Base-by-base conservation (phyloP, 2,329 filamentous ascomycete genomes). In the Nemania sp. region DNA sequence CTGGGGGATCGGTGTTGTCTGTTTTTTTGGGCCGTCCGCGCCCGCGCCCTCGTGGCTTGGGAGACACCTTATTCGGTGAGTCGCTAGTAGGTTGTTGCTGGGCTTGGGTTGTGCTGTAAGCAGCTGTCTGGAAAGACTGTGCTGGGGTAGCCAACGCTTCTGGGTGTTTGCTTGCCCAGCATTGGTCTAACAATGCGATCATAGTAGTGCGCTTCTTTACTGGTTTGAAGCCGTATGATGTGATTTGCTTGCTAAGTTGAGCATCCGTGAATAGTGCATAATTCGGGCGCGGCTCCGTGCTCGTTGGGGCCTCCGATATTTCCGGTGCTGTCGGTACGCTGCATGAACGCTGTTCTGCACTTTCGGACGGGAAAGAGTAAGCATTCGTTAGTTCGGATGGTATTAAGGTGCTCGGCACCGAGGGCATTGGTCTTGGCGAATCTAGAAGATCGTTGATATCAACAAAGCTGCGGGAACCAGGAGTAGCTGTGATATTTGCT, bases 161-260 rank as follows among this genome's bases (percentile, higher is more conserved):
- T 48, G 42, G 62, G 17, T 78, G 72, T 66, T 83, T 83, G 52
- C 82, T 84, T 60, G 80, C 72, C 87, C 88, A 91, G 68, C 89
- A 91, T 64, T 84, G 81, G 46, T 88, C 75, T 11, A 92, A 73
- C 9, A 91, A 70, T 1, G 82, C 75, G 56, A 92, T 84, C 86
- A 90, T 90, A 7, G 83, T 82, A 43, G 80, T 77, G 15, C 89
- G 79, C 50, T 76, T 82, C 66, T 86, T 89, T 24, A 91, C 74
- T 1, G 85, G 75, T 66, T 91, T 92, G 71, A 92, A 91, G 0
- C 86, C 87, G 64, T 84, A 91, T 0, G 77, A 75, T 5, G 79
- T 73, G 39, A 92, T 73, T 63, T 87, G 79, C 51, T 78, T 81
- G 2, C 82, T 74, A 14, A 92, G 73, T 53, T 88, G 81, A 7